Evolutionary conservation across 2,329 filamentous ascomycete species (phyloP).

Genomic region (Rachicladosporium sp.): DNA sequence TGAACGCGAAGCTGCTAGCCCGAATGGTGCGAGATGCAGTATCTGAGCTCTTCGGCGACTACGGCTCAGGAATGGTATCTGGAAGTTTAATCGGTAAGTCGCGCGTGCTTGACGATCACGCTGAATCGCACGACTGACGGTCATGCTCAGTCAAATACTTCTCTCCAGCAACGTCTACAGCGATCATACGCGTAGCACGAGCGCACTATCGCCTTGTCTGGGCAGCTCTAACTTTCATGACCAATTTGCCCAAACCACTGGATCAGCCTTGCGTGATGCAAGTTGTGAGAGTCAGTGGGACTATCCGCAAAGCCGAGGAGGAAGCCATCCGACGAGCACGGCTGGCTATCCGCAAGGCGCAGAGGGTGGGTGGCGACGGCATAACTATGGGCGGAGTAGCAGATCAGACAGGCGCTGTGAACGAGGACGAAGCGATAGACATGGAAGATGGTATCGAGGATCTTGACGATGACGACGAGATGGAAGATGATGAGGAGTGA

Average conservation of each 20-base stretch:
- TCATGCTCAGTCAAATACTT: conserved; percentile 91
- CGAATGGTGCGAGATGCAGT: conserved; percentile 61
- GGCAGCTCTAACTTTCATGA: conserved; percentile 76
- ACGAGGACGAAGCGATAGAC: conserved; percentile 28
- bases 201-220: conserved; percentile 78
- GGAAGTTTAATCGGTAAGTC: conserved; percentile 55
- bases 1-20: conserved; percentile 54
- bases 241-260: conserved; percentile 49
- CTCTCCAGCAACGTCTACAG: conserved; percentile 82
- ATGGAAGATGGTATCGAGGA: conserved; percentile 35
- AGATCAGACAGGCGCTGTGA: conserved; percentile 16
- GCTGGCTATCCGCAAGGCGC: conserved; percentile 55
- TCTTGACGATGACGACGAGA: conserved; percentile 35
- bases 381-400: conserved; percentile 18
- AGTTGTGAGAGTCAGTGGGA: conserved; percentile 80
- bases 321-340: conserved; percentile 73
- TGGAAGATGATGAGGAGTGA: conserved; percentile 25
- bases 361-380: conserved; percentile 13
- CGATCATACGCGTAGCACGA: conserved; percentile 75
- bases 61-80: conserved; percentile 63
- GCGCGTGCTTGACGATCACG: no score
- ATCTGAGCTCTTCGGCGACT: conserved; percentile 71
- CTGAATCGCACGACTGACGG: no score
- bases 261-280: conserved; percentile 61
- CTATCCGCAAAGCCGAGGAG: conserved; percentile 82